phyloP scores from a whole-genome alignment of 2,329 filamentous ascomycete genomes.

The Clarireedia hainanense region DNA sequence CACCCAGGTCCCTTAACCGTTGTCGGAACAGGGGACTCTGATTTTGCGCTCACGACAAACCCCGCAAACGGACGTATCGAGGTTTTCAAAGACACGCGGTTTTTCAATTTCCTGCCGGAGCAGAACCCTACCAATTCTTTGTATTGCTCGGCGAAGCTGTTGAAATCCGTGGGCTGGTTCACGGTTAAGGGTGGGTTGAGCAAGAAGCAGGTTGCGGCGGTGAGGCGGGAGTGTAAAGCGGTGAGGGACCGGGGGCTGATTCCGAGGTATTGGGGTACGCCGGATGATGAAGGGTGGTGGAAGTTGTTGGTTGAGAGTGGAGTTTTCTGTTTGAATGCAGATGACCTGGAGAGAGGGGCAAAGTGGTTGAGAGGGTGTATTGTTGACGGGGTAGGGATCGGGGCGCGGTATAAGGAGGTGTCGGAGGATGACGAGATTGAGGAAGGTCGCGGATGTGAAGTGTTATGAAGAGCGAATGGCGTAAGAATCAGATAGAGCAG shows the following conservation, averaged over 20 bases:
- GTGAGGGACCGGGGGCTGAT: conserved; percentile 33
- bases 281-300: conserved; percentile 34
- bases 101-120: conserved; percentile 20
- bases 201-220: conserved; percentile 16
- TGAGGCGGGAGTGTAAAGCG: conserved; percentile 21
- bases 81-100: conserved; percentile 41
- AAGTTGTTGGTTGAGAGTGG: conserved; percentile 30
- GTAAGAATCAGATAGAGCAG: neutral
- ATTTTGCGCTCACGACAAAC: conserved; percentile 27
- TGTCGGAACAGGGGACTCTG: conserved; percentile 41
- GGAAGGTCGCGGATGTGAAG: neutral
- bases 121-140: conserved; percentile 19
- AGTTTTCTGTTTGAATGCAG: conserved; percentile 36
- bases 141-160: conserved; percentile 21
- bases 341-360: conserved; percentile 22
- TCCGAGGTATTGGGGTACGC: conserved; percentile 37
- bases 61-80: conserved; percentile 32
- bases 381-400: neutral
- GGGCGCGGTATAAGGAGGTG: neutral
- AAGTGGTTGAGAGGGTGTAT: neutral
- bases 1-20: conserved; percentile 37
- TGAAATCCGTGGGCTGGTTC: conserved; percentile 2
- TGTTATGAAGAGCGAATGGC: neutral
- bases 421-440: neutral
- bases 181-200: conserved; percentile 8